Evolutionary conservation across 2,329 filamentous ascomycete species (phyloP).

Genomic region (Cytospora leucostoma): DNA sequence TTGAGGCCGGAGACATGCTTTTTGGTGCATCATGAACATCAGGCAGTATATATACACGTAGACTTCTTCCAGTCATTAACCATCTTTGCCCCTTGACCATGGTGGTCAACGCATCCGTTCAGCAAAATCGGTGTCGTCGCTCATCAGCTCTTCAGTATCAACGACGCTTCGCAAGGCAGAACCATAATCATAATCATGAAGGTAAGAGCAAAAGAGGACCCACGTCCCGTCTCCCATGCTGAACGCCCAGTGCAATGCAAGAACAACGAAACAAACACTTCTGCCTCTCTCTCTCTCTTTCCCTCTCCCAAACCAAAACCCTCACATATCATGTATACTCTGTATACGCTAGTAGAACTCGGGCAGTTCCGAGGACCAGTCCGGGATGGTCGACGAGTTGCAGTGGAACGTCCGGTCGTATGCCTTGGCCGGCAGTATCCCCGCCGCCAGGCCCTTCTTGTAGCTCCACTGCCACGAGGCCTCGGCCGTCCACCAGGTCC

Average conservation of each 20-base stretch:
- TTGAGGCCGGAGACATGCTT: too few species aligned
- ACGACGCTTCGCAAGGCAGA: neutral
- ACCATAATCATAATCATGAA: too few species aligned
- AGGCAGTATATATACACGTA: too few species aligned
- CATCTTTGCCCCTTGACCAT: neutral
- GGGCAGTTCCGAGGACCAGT: slow-evolving; percentile 50
- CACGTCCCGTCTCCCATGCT: neutral
- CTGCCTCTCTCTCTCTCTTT: neutral
- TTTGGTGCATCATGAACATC: too few species aligned
- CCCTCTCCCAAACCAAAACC: neutral
- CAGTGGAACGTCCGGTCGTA: slow-evolving; percentile 73
- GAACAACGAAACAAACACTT: neutral
- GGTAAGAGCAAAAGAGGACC: neutral
- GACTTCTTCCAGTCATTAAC: neutral
- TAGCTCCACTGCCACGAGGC: slow-evolving; percentile 88
- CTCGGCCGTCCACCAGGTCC: slow-evolving; percentile 62
- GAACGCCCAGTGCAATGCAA: slow-evolving; percentile 18
- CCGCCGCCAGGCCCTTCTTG: slow-evolving; percentile 73
- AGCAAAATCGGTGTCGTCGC: neutral
- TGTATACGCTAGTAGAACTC: slow-evolving; percentile 48
- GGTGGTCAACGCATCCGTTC: neutral
- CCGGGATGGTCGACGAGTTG: slow-evolving; percentile 52
- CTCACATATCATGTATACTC: neutral
- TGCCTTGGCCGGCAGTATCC: slow-evolving; percentile 76
- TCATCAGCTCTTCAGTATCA: neutral